These are phyloP conservation scores for Arabis hirsuta DNA, from an alignment of 345 rosid species.

Conservation along the genomic window DNA sequence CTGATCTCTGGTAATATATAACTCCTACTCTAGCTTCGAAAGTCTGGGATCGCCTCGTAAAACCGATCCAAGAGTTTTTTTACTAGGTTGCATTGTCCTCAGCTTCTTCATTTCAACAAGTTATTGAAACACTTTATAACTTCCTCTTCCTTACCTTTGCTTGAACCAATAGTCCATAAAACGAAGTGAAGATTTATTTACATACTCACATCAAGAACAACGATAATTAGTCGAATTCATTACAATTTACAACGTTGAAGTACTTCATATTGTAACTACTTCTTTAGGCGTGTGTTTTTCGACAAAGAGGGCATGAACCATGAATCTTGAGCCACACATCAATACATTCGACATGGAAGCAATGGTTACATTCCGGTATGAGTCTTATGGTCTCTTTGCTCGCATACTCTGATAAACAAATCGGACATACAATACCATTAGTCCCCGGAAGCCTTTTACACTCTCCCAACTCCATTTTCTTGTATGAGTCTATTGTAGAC, in stretches of 20 bases:
- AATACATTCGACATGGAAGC: conserved; percentile 68
- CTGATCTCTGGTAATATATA: no score
- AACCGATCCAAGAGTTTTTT: no score
- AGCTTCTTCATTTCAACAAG: no score
- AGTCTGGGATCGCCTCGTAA: no score
- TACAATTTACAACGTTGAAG: background rate
- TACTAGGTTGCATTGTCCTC: no score
- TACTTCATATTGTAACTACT: background rate
- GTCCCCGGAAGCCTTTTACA: conserved; percentile 64
- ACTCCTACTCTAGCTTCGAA: no score
- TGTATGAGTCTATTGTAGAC: conserved; percentile 62
- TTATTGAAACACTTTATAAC: no score
- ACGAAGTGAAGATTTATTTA: no score
- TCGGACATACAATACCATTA: conserved; percentile 55
- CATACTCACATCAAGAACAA: no score
- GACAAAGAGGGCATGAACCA: conserved; percentile 62
- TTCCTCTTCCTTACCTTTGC: no score
- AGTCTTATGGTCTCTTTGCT: conserved; percentile 54
- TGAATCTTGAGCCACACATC: conserved; percentile 69
- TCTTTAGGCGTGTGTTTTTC: conserved; percentile 44
- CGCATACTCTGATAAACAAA: conserved; percentile 63
- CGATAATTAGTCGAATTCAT: no score
- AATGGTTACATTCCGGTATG: conserved; percentile 67
- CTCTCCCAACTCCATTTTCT: conserved; percentile 64
- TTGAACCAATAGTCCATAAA: no score